Evolutionary conservation across 2,329 filamentous ascomycete genomes (phyloP).

Genomic region (Sporothrix curviconia): DNA sequence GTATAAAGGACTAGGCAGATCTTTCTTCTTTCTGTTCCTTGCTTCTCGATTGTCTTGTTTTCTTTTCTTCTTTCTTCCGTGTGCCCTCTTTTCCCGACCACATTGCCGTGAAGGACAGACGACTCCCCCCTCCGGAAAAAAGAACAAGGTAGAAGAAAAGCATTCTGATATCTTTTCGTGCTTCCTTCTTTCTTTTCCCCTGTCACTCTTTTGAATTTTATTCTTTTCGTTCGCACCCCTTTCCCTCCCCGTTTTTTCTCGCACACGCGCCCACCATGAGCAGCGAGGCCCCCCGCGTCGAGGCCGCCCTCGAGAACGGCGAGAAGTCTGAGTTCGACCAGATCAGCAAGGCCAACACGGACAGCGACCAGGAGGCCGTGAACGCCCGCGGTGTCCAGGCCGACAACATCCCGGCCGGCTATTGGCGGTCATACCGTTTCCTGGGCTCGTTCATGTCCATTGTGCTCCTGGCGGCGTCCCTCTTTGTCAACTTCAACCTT

Average conservation of each 20-base stretch:
- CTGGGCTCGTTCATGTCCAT: conserved; percentile 12
- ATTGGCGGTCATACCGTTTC: conserved; percentile 16
- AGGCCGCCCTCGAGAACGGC: conserved; percentile 1
- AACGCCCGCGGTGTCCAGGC: conserved; percentile 11
- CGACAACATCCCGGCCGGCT: conserved; percentile 14
- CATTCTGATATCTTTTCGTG: not conserved
- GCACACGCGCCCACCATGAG: not conserved
- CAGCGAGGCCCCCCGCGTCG: not conserved
- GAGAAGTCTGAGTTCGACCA: conserved; percentile 5
- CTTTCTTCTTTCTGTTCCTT: not conserved
- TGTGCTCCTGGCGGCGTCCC: conserved; percentile 9
- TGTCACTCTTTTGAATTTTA: not conserved
- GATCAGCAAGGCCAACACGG: not conserved
- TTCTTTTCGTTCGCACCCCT: not conserved
- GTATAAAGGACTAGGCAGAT: conserved; percentile 4
- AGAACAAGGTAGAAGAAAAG: not conserved
- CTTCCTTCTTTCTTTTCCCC: not conserved
- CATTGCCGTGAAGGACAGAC: not conserved
- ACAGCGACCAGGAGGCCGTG: conserved; percentile 7
- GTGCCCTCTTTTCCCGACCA: not conserved
- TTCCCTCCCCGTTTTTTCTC: not conserved
- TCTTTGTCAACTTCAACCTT: conserved; percentile 13
- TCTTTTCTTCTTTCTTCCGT: not conserved
- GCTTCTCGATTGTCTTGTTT: not conserved
- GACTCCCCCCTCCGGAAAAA: not conserved